Evolutionary conservation across 768 basidiomycete genomes (phyloP).

Genomic region (Xerocomellus amylosporus): DNA sequence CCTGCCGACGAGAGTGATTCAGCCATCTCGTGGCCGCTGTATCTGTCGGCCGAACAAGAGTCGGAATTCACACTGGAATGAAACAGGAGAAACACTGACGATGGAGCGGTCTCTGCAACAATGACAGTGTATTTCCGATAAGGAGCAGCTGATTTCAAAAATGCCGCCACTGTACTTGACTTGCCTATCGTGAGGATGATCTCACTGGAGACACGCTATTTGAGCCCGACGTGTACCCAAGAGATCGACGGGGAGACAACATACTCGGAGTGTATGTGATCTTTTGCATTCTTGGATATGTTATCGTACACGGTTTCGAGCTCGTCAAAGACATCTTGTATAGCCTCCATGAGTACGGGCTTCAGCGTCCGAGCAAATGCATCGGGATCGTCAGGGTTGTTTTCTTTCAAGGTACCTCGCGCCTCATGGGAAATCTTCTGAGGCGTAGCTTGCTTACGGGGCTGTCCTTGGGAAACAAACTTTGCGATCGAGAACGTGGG

Average conservation of each 20-base stretch:
- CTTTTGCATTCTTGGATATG: constrained; percentile 89
- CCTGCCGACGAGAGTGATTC: constrained; percentile 69
- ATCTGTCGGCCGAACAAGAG: constrained; percentile 42
- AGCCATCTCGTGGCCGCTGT: constrained; percentile 84
- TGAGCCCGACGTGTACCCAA: neutral
- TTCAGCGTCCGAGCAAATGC: constrained; percentile 77
- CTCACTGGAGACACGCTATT: constrained; percentile 53
- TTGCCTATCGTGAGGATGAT: constrained; percentile 93
- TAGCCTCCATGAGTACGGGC: constrained; percentile 94
- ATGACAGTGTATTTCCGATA: constrained; percentile 94
- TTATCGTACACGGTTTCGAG: constrained; percentile 94
- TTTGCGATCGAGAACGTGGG: constrained; percentile 70
- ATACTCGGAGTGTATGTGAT: constrained; percentile 98
- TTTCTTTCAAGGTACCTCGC: constrained; percentile 59
- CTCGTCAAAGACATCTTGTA: constrained; percentile 94
- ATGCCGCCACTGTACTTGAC: constrained; percentile 91
- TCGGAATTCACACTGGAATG: constrained; percentile 4
- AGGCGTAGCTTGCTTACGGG: constrained; percentile 43
- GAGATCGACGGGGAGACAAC: constrained; percentile 27
- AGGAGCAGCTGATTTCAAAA: constrained; percentile 87
- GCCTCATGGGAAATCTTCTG: constrained; percentile 44
- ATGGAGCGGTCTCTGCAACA: constrained; percentile 92
- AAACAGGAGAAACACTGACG: constrained; percentile 48
- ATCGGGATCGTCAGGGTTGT: constrained; percentile 74
- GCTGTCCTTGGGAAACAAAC: constrained; percentile 80